Percentiles rank a stretch among this genome's conserved stretches.
Evolutionary conservation across 495 filamentous ascomycete species (phyloP).

Genomic region (Aspergillus campestris): DNA sequence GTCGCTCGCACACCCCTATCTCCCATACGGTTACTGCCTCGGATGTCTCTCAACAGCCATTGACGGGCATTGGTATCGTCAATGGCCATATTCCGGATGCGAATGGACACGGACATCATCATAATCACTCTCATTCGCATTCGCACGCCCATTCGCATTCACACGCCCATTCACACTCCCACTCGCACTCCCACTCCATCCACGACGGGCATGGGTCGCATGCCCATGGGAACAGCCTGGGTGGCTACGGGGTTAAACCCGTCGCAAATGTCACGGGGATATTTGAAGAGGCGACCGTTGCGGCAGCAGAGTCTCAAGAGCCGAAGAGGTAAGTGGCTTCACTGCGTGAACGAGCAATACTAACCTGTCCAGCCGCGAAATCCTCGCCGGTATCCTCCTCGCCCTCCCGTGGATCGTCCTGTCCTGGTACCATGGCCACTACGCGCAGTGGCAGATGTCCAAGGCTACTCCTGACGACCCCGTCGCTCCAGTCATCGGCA

Average conservation of each 20-base stretch:
- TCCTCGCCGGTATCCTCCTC: conserved; percentile 22
- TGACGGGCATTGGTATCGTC: conserved; percentile 8
- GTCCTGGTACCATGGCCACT: conserved; percentile 33
- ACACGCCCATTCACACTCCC: too few species aligned
- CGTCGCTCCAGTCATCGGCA: not conserved
- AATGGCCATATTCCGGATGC: conserved; percentile 16
- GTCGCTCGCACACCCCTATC: conserved; percentile 26
- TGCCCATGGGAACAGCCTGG: too few species aligned
- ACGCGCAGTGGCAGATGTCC: conserved; percentile 12
- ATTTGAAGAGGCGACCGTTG: not conserved
- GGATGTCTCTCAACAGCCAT: conserved; percentile 12
- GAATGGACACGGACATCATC: conserved; percentile 18
- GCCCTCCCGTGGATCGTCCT: conserved; percentile 34
- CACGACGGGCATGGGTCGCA: too few species aligned
- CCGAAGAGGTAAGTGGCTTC: conserved; percentile 8
- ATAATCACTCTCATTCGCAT: conserved; percentile 23
- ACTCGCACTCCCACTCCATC: too few species aligned
- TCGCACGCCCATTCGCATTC: conserved; percentile 31
- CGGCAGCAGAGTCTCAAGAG: not conserved
- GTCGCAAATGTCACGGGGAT: too few species aligned
- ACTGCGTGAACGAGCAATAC: not conserved
- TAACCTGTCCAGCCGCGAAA: conserved; percentile 23
- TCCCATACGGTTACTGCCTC: conserved; percentile 18
- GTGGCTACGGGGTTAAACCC: too few species aligned
- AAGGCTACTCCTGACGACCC: conserved; percentile 1